Evolutionary conservation across 1,284 basidiomycete species (phyloP).

Genomic region (Coniferiporia sulphurascens): DNA sequence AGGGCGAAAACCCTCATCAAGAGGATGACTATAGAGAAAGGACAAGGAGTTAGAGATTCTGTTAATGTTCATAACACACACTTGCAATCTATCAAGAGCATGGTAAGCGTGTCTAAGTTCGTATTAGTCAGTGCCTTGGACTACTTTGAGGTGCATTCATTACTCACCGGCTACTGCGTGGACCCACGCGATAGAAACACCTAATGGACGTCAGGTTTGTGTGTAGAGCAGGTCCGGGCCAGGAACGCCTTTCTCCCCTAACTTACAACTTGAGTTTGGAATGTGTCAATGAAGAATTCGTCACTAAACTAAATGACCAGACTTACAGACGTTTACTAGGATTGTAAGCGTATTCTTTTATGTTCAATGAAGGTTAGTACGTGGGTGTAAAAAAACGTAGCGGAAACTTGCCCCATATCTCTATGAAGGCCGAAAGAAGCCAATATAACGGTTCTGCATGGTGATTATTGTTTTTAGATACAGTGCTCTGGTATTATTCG

Average conservation of each 20-base stretch:
- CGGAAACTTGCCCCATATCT: not conserved
- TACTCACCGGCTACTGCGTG: conserved; percentile 7
- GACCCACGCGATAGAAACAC: conserved; percentile 1
- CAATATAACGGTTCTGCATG: conserved; percentile 6
- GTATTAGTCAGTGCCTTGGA: no score
- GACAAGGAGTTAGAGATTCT: not conserved
- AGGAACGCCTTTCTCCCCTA: no score
- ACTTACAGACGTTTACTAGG: not conserved
- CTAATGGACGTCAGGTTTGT: not conserved
- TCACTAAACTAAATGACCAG: not conserved
- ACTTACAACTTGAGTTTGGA: not conserved
- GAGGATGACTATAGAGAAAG: not conserved
- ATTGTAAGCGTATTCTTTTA: not conserved
- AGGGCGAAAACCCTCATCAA: conserved; percentile 8
- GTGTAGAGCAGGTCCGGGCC: no score
- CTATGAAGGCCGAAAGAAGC: not conserved
- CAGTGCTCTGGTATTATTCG: no score
- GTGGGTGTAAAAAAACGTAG: not conserved
- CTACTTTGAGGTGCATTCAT: no score
- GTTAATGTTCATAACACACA: not conserved
- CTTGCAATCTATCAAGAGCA: conserved; percentile 5
- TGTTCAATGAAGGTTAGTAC: not conserved
- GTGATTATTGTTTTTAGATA: not conserved
- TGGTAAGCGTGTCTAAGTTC: not conserved
- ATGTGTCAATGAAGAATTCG: not conserved